phyloP scores from a whole-genome alignment of 2,329 filamentous ascomycete species.

The Botrytis fabae region DNA sequence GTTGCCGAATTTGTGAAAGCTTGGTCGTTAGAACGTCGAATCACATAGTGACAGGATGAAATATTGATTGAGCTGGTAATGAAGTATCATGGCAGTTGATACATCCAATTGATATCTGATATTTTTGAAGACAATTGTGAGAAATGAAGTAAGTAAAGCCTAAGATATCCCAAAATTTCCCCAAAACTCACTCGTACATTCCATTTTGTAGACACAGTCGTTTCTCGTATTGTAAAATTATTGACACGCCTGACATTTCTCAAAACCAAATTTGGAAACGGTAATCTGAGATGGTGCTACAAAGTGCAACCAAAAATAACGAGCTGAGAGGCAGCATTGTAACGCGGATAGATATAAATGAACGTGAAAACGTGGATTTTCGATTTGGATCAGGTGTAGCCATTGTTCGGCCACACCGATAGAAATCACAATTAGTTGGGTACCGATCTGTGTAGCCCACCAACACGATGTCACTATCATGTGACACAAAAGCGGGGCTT shows the following conservation, averaged over 20 bases:
- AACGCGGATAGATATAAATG: too few species aligned
- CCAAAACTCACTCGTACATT: neutral
- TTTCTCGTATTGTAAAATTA: neutral
- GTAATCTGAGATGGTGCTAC: neutral
- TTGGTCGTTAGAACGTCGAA: neutral
- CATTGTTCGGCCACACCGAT: neutral
- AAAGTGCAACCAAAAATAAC: neutral
- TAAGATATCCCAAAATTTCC: neutral
- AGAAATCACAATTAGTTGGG: neutral
- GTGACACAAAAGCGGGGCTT: neutral
- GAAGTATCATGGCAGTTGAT: neutral
- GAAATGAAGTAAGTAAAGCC: neutral
- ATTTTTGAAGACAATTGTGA: neutral
- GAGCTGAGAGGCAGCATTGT: neutral
- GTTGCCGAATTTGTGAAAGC: too few species aligned
- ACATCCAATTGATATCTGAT: conserved; percentile 1
- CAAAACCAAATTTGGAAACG: neutral
- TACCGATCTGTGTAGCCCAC: neutral
- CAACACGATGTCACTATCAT: neutral
- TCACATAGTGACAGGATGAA: neutral
- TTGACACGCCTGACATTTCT: neutral
- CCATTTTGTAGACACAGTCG: neutral
- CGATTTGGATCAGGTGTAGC: neutral
- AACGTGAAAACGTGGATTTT: too few species aligned
- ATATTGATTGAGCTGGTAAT: neutral